Evolutionary conservation across 768 basidiomycete species (phyloP).

Genomic region (Sarcodon aspratus): DNA sequence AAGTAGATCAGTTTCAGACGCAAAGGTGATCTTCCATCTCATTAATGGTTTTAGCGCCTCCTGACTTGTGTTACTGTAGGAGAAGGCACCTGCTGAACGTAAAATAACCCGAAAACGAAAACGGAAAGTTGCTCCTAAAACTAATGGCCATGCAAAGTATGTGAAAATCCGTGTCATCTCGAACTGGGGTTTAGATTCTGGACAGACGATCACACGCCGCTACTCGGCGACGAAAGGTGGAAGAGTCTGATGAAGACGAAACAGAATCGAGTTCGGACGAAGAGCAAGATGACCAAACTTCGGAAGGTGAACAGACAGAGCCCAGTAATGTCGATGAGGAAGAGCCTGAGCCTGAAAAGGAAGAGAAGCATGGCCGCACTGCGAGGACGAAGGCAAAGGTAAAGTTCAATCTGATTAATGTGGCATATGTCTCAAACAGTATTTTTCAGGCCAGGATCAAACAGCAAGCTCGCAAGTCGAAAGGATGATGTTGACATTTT

Average conservation of each 20-base stretch:
- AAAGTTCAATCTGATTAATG: background rate
- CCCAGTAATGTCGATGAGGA: conserved; percentile 9
- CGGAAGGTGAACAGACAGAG: conserved; percentile 9
- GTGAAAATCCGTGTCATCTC: conserved; percentile 4
- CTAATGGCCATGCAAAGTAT: conserved; percentile 41
- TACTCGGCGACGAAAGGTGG: conserved; percentile 14
- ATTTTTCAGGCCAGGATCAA: conserved; percentile 15
- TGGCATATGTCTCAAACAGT: background rate
- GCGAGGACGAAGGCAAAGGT: background rate
- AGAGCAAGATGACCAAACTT: conserved; percentile 4
- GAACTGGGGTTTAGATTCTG: background rate
- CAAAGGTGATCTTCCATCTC: conserved; percentile 4
- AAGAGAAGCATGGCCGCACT: conserved; percentile 3
- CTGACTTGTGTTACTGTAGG: conserved; percentile 9
- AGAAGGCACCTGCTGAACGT: conserved; percentile 27
- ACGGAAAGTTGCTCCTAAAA: conserved; percentile 38
- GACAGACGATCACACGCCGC: conserved; percentile 13
- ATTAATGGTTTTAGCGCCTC: conserved; percentile 3
- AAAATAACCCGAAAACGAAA: conserved; percentile 46
- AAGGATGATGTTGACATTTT: no score
- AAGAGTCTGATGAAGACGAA: conserved; percentile 18
- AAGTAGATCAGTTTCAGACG: conserved; percentile 15
- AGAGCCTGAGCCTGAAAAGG: conserved; percentile 8
- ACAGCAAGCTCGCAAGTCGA: conserved; percentile 10
- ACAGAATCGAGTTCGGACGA: conserved; percentile 7